Evolutionary conservation across 2,329 filamentous ascomycete species (phyloP).

Genomic region (Chalaropsis ovoidea): DNA sequence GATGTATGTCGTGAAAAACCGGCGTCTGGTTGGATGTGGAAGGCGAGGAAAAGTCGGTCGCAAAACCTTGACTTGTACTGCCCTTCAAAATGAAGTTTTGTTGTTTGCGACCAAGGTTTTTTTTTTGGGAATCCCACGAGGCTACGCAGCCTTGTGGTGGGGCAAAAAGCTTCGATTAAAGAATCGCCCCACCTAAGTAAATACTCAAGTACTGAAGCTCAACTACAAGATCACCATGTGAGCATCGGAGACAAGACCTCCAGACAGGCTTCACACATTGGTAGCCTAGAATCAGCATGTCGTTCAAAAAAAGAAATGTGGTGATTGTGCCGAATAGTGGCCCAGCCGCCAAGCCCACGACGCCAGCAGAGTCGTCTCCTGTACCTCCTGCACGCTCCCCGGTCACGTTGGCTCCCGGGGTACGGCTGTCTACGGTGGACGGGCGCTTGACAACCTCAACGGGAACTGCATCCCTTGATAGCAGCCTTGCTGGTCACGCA

Average conservation of each 20-base stretch:
- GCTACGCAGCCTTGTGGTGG: slow-evolving; percentile 23
- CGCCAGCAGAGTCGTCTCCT: slow-evolving; percentile 31
- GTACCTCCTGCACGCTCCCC: slow-evolving; percentile 31
- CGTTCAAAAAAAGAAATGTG: slow-evolving; percentile 48
- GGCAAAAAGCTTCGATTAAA: slow-evolving; percentile 7
- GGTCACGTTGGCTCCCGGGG: slow-evolving; percentile 33
- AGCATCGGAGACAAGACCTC: background rate
- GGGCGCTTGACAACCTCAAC: slow-evolving; percentile 84
- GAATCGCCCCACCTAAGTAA: slow-evolving; percentile 16
- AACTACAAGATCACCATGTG: too few relatives aligned
- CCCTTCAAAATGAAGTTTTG: background rate
- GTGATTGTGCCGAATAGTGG: slow-evolving; percentile 36
- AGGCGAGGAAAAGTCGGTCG: background rate
- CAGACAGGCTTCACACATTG: background rate
- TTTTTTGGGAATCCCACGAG: background rate
- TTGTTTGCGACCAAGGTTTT: slow-evolving; percentile 1
- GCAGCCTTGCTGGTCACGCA: slow-evolving; percentile 72
- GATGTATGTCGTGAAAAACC: background rate
- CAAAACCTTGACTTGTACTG: background rate
- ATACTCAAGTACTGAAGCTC: background rate
- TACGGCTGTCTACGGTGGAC: slow-evolving; percentile 79
- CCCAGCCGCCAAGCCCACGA: slow-evolving; percentile 27
- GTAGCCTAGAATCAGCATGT: slow-evolving; percentile 37
- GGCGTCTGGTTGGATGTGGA: background rate
- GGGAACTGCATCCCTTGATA: slow-evolving; percentile 75